Evolutionary conservation across 2,329 filamentous ascomycete genomes (phyloP).

Genomic region (Parascedosporium putredinis): DNA sequence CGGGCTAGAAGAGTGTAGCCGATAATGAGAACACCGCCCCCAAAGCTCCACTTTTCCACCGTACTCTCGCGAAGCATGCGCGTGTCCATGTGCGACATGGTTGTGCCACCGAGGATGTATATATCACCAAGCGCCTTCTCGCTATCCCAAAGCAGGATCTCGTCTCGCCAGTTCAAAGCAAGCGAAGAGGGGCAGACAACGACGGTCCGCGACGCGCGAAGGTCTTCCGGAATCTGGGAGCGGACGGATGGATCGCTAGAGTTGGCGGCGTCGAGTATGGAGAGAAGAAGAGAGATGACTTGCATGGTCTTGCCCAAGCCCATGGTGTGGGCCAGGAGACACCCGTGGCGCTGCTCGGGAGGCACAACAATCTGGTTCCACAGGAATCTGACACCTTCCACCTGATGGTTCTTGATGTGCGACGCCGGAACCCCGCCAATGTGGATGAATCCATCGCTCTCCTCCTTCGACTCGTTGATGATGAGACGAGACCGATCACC

Average conservation of each 20-base stretch:
- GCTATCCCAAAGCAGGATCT: constrained; percentile 62
- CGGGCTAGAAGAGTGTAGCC: constrained; percentile 57
- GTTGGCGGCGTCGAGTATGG: constrained; percentile 54
- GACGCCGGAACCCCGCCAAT: constrained; percentile 53
- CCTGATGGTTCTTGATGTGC: constrained; percentile 68
- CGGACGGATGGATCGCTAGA: constrained; percentile 47
- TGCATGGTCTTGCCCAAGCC: constrained; percentile 91
- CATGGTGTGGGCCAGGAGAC: constrained; percentile 81
- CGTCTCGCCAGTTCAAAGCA: constrained; percentile 74
- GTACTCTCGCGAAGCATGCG: not conserved
- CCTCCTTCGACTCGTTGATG: constrained; percentile 56
- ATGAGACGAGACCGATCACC: constrained; percentile 42
- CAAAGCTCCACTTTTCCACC: constrained; percentile 42
- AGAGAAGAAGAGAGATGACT: constrained; percentile 70
- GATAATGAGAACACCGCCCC: constrained; percentile 65
- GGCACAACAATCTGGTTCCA: constrained; percentile 72
- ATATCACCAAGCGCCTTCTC: constrained; percentile 42
- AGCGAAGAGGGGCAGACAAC: constrained; percentile 67
- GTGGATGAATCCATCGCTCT: constrained; percentile 50
- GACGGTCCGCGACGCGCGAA: constrained; percentile 55
- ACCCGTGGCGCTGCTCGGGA: constrained; percentile 51
- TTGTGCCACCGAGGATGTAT: constrained; percentile 19
- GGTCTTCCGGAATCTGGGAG: constrained; percentile 55
- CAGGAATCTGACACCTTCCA: constrained; percentile 74
- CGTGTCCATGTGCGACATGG: not conserved